Percentiles rank a stretch among this genome's conserved stretches.
These are phyloP conservation scores for Phytophthora pluvialis DNA, from an alignment of 352 stramenopile species.

Conservation along the genomic window DNA sequence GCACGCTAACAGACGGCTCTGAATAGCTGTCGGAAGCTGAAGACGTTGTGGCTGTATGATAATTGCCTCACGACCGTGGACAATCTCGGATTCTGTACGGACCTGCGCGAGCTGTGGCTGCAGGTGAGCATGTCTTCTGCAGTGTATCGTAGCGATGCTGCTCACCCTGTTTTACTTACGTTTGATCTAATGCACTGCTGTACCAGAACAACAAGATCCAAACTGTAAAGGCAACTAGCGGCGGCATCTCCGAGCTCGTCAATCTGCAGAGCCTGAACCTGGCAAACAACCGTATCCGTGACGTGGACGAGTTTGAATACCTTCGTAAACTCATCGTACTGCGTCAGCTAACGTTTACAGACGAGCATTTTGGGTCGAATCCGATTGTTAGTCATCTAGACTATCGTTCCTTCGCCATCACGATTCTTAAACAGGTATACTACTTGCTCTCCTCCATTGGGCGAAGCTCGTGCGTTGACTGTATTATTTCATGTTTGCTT, in stretches of 20 bases:
- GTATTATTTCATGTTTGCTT: background rate
- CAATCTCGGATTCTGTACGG: conserved; percentile 62
- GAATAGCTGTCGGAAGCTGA: conserved; percentile 54
- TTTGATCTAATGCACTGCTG: background rate
- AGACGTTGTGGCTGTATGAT: conserved; percentile 78
- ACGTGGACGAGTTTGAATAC: conserved; percentile 74
- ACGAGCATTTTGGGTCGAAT: conserved; percentile 88
- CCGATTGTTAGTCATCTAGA: conserved; percentile 68
- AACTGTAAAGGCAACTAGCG: conserved; percentile 37
- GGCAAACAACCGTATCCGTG: conserved; percentile 76
- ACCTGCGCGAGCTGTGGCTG: conserved; percentile 86
- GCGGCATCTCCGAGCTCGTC: conserved; percentile 64
- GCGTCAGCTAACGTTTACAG: conserved; percentile 62
- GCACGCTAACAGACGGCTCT: background rate
- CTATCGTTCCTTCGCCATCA: conserved; percentile 78
- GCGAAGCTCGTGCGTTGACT: background rate
- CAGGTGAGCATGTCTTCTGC: conserved; percentile 41
- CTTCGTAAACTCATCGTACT: conserved; percentile 68
- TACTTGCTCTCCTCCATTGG: background rate
- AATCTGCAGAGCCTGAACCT: conserved; percentile 77
- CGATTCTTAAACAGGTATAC: conserved; percentile 66
- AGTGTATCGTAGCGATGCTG: background rate
- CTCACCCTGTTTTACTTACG: background rate
- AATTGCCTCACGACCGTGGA: conserved; percentile 74
- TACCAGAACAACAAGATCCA: conserved; percentile 72